Conservation (phyloP, 768 basidiomycete genomes). For the Phanerodontia chrysosporium region DNA sequence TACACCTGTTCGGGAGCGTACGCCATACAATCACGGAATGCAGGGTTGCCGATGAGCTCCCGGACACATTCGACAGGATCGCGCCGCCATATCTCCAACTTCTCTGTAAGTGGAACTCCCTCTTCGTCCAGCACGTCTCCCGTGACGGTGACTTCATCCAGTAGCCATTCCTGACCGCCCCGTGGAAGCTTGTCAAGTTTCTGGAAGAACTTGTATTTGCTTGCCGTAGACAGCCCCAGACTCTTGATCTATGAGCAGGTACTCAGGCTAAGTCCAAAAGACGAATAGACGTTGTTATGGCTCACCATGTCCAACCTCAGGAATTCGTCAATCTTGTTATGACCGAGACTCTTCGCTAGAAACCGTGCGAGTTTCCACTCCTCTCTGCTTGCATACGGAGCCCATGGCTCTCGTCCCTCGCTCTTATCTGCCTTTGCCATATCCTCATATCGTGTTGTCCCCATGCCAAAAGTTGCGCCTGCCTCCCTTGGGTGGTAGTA, state of each 20-base stretch:
- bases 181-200: slow-evolving; percentile 1
- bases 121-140: slow-evolving; percentile 3
- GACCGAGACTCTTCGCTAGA: neutral
- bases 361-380: slow-evolving; percentile 1
- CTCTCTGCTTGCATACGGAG: slow-evolving; percentile 3
- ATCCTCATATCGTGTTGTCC: too few relatives aligned
- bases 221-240: neutral
- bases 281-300: too few relatives aligned
- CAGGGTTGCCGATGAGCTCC: slow-evolving; percentile 7
- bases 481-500: too few relatives aligned
- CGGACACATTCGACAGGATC: slow-evolving; percentile 29
- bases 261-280: too few relatives aligned
- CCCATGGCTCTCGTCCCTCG: too few relatives aligned
- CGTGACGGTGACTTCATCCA: neutral
- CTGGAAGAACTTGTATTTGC: neutral
- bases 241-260: neutral
- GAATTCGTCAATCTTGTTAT: neutral
- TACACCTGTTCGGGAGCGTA: slow-evolving; percentile 5
- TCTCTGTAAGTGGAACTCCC: slow-evolving; percentile 21
- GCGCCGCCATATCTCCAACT: slow-evolving; percentile 23
- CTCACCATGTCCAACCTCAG: neutral
- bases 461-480: too few relatives aligned
- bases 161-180: neutral
- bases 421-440: too few relatives aligned
- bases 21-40: neutral